Evolutionary conservation across 116 monocot genomes (phyloP), one percentile per base, ranked within the genome.

Genomic region (Trichopus zeylanicus): DNA sequence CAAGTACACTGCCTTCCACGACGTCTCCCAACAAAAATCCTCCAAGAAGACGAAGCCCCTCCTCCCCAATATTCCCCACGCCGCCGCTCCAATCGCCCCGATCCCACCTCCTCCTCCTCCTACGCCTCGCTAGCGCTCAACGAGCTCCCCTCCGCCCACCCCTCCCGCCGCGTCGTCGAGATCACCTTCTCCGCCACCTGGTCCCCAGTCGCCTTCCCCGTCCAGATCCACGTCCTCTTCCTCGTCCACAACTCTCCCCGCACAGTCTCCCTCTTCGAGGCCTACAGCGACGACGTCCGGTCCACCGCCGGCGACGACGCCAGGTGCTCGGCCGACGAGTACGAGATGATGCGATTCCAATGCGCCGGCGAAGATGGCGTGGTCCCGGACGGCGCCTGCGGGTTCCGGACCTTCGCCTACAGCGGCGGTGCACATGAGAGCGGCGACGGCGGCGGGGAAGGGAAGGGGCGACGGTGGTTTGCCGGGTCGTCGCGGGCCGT

Each of bases 271-370:
- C 16, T 18, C 5, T 69, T 69, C 60, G 69, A 69, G 53, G 69
- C 60, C 51, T 61, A 60, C 31, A 26, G 61, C 19, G 52, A 53
- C 0, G 48, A 48, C 11, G 72, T 72, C n/a, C 57, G 67, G 13
- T 30, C 74, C 34, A 34, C 59, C 7, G 60, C 57, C 47, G 48
- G 28, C 35, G 57, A 57, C 20, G 56, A 55, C 7, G 51, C 67
- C 18, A 61, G 75, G 26, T 67, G 81, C 64, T 72, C 76, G 38
- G 76, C 64, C 6, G 72, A 72, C 61, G 72, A 72, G n/a, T 76
- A 75, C 61, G 74, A 80, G 66, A 59, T 74, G 70, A 66, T 80
- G 74, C 69, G 74, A 31, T 79, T 79, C 73, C 73, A 74, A 48
- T 55, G 63, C 46, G 52, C 34, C 8, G 32, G 32, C 32, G 6